These are phyloP conservation scores for Catharanthus roseus DNA, from an alignment of 257 asterid genomes.

Conservation along the genomic window DNA sequence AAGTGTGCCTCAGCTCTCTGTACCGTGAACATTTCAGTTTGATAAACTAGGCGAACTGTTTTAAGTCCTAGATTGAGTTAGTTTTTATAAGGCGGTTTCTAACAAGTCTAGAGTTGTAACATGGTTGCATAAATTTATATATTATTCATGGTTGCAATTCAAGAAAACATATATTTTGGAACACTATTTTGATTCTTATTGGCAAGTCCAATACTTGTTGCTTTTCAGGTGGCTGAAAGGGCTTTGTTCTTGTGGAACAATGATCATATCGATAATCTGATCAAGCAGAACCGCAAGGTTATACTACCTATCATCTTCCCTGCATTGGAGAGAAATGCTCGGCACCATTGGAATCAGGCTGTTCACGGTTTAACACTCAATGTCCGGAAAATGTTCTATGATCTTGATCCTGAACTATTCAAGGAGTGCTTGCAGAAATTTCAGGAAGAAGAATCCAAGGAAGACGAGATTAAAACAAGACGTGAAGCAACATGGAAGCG, in stretches of 20 bases:
- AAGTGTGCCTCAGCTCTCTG: no score
- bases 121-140: not conserved
- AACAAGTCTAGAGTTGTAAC: not conserved
- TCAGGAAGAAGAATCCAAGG: constrained; percentile 58
- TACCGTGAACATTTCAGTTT: not conserved
- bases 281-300: constrained; percentile 62
- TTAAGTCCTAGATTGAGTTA: not conserved
- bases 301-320: constrained; percentile 80
- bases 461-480: constrained; percentile 39
- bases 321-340: constrained; percentile 62
- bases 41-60: not conserved
- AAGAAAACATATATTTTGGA: not conserved
- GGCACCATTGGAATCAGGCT: constrained; percentile 82
- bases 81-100: not conserved
- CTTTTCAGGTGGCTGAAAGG: constrained; percentile 73
- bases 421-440: constrained; percentile 68
- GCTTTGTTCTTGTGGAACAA: constrained; percentile 79
- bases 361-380: constrained; percentile 68
- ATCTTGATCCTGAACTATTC: constrained; percentile 67
- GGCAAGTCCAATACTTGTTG: not conserved
- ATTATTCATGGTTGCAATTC: no score
- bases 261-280: constrained; percentile 67
- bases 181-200: constrained; percentile 2
- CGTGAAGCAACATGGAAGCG: constrained; percentile 71
- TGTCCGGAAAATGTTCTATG: constrained; percentile 65